Conservation (phyloP, 2,329 filamentous ascomycete genomes). For the Malbranchea cinnamomea region DNA sequence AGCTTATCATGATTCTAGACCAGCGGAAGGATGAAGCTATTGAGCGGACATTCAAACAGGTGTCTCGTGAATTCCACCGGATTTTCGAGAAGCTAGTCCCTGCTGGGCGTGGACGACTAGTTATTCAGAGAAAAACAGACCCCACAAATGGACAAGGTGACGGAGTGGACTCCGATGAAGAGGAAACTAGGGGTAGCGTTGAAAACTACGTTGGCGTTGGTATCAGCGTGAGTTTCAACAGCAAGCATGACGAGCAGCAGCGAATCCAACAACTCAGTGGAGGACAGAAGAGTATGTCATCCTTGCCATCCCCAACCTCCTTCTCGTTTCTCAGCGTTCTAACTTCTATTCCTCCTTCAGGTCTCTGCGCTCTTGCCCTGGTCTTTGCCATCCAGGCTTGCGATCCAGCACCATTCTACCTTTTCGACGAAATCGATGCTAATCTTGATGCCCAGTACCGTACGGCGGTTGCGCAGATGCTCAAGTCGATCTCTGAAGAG, state of each 20-base stretch:
- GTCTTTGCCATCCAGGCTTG: conserved; percentile 99
- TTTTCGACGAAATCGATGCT: conserved; percentile 97
- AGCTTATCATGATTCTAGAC: conserved; percentile 82
- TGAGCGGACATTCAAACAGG: conserved; percentile 95
- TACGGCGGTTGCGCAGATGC: conserved; percentile 80
- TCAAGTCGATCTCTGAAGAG: conserved; percentile 55
- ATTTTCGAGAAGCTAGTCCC: conserved; percentile 94
- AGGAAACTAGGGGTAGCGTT: conserved; percentile 46
- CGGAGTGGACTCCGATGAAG: conserved; percentile 49
- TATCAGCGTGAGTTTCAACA: conserved; percentile 97
- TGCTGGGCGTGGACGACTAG: conserved; percentile 74
- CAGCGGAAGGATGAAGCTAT: conserved; percentile 96
- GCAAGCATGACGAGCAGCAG: conserved; percentile 95
- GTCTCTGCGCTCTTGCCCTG: conserved; percentile 87
- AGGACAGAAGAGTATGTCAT: conserved; percentile 78
- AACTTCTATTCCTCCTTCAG: conserved; percentile 26
- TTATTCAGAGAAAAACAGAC: conserved; percentile 86
- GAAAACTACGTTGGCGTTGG: conserved; percentile 95
- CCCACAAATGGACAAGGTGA: conserved; percentile 49
- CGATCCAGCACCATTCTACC: conserved; percentile 94
- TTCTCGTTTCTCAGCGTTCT: conserved; percentile 11
- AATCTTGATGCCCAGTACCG: conserved; percentile 97
- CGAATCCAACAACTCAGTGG: conserved; percentile 93
- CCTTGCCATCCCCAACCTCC: not conserved
- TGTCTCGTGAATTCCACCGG: conserved; percentile 78